Base-by-base conservation (phyloP, 495 filamentous ascomycete genomes). In the Neurospora sp. region DNA sequence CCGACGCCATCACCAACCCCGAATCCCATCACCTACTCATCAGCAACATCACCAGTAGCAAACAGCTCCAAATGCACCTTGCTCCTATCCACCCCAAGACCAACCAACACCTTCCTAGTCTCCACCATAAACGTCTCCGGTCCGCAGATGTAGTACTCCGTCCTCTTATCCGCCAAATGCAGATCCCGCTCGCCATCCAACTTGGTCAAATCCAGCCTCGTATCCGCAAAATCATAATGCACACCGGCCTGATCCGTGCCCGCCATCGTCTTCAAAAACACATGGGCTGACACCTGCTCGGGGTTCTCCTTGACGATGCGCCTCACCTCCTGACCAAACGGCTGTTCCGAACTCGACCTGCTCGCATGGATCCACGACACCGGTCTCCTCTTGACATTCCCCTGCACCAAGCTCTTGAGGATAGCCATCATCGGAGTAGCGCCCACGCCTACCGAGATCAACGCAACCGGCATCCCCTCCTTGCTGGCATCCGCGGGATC, bases 91-190 rank as follows among this genome's bases (percentile, higher is more conserved):
- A 93, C 90, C 0, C 90, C 90, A 65, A 77, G 76, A 0, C 72
- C 81, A 61, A 83, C 76, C 72, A 93, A 82, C 48, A 78, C 79
- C 10, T 77, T 73, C 72, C 87, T 76, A 38, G 86, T 82, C 27
- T 87, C 86, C 4, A 82, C 78, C 91, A 93, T 94, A 83, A 93
- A 93, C 7, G 74, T 70, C 45, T 83, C 84, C 0, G 91, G 91
- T 1, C 91, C 92, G 72, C 91, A 93, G 53, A 92, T 78, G 75
- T 87, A 93, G 75, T 92, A 94, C 77, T 88, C 83, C 0, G 91
- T 83, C 61, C 75, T 76, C 3, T 77, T 37, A 75, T 90, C 78
- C 35, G 81, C 81, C 5, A 90, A 77, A 74, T 84, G 89, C 70
- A 93, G 78, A 61, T 87, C 82, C 38, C 86, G 83, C 44, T 86